These are phyloP conservation scores for Fraxinus anomala DNA, from an alignment of 257 asterid genomes.

Conservation along the genomic window DNA sequence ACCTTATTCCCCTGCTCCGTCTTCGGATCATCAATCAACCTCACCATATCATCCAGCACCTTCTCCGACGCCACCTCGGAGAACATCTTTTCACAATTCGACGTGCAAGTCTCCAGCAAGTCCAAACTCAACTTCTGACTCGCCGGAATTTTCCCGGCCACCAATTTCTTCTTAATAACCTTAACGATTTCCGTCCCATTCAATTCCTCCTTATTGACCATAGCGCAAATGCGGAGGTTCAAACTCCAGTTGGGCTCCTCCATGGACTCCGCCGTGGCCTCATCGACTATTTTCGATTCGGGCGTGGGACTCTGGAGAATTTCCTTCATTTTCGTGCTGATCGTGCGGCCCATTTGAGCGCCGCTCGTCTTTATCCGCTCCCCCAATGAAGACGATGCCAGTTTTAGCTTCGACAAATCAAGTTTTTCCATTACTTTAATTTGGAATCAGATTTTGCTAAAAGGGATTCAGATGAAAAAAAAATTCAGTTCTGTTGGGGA, in stretches of 20 bases:
- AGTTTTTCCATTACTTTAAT: conserved; percentile 58
- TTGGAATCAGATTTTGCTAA: not conserved
- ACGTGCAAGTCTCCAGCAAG: conserved; percentile 77
- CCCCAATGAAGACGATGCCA: conserved; percentile 79
- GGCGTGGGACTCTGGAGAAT: conserved; percentile 78
- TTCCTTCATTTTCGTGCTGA: conserved; percentile 78
- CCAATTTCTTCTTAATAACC: conserved; percentile 74
- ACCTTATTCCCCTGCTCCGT: conserved; percentile 63
- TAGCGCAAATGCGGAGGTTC: conserved; percentile 84
- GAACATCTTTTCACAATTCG: conserved; percentile 89
- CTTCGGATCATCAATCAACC: conserved; percentile 73
- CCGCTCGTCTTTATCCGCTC: conserved; percentile 74
- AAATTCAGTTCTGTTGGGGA: not conserved
- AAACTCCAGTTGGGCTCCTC: conserved; percentile 88
- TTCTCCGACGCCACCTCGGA: conserved; percentile 93
- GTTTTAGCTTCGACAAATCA: conserved; percentile 64
- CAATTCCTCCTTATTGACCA: conserved; percentile 68
- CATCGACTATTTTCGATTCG: conserved; percentile 81
- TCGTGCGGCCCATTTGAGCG: conserved; percentile 77
- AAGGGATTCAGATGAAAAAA: conserved; percentile 3
- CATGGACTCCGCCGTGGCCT: conserved; percentile 73
- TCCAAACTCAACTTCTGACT: conserved; percentile 63
- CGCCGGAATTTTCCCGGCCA: conserved; percentile 43
- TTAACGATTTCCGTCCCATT: conserved; percentile 74
- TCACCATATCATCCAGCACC: conserved; percentile 86